A percentile compares a stretch with the other conserved stretches of the same genome.
Evolutionary conservation across 1,284 basidiomycete species (phyloP).

Genomic region (Earliella scabrosa): DNA sequence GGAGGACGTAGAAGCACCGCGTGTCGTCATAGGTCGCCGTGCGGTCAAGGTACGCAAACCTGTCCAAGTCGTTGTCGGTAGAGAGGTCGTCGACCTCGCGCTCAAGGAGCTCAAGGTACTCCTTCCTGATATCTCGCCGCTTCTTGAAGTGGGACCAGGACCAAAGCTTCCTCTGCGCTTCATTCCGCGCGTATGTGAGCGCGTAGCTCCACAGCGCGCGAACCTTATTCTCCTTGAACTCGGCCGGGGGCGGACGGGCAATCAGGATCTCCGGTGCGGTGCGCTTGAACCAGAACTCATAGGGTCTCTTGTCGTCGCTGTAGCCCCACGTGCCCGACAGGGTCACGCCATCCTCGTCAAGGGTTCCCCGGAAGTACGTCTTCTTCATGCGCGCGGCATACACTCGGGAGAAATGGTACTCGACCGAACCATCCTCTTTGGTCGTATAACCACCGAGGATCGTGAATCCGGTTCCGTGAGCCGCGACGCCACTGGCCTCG

Average conservation of each 20-base stretch:
- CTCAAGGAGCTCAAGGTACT: not conserved
- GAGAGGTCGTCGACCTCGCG: not conserved
- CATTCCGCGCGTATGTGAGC: constrained; percentile 1
- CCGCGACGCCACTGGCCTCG: not conserved
- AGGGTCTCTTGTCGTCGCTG: not conserved
- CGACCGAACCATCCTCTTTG: constrained; percentile 1
- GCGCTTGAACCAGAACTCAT: not conserved
- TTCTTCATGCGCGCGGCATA: not conserved
- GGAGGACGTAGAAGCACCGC: constrained; percentile 1
- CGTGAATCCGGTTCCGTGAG: not conserved
- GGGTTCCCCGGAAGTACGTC: constrained; percentile 8
- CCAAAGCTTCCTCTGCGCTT: not conserved
- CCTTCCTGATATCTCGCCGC: not conserved
- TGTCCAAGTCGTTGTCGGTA: not conserved
- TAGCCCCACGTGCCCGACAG: constrained; percentile 14
- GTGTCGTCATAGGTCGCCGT: constrained; percentile 5
- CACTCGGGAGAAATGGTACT: not conserved
- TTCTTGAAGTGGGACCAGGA: not conserved
- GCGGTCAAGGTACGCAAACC: not conserved
- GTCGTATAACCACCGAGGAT: not conserved
- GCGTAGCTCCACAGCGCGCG: constrained; percentile 14
- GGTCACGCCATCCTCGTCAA: constrained; percentile 10
- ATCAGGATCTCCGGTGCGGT: not conserved
- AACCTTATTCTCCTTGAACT: not conserved
- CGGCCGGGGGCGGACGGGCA: constrained; percentile 1